phyloP scores from a whole-genome alignment of 2,329 filamentous ascomycete species.

The Pseudopithomyces chartarum region DNA sequence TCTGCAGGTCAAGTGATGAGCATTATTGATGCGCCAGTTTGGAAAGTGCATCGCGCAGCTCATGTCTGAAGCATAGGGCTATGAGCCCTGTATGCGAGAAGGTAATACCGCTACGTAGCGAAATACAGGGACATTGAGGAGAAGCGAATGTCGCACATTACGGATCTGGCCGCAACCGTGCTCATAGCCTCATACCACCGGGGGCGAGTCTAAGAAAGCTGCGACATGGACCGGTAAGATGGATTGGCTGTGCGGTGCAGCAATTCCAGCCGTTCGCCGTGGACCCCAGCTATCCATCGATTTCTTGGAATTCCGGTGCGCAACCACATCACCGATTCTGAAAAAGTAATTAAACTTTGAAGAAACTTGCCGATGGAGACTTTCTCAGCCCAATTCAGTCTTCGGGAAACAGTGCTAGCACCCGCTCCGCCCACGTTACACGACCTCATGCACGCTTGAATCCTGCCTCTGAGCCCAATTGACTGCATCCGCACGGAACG shows the following conservation, averaged over 20 bases:
- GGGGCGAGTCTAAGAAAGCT: neutral
- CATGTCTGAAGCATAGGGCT: neutral
- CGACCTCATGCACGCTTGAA: slow-evolving; percentile 5
- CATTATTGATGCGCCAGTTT: neutral
- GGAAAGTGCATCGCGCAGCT: neutral
- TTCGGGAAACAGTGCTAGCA: slow-evolving; percentile 1
- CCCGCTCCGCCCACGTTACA: slow-evolving; percentile 8
- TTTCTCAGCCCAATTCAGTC: neutral
- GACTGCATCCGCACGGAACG: slow-evolving; percentile 1
- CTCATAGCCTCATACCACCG: neutral
- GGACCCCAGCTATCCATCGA: neutral
- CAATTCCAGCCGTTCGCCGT: neutral
- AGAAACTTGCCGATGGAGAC: neutral
- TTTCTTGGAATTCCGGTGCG: neutral
- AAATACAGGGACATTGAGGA: neutral
- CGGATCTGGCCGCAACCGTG: neutral
- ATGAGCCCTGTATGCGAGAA: neutral
- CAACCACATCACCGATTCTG: neutral
- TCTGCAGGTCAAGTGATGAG: slow-evolving; percentile 1
- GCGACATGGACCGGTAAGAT: neutral
- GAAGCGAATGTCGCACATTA: neutral
- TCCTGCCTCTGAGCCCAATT: neutral
- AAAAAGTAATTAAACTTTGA: neutral
- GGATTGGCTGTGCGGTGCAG: neutral
- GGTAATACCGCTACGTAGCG: neutral